Evolutionary conservation across 495 filamentous ascomycete species (phyloP), one percentile per base, ranked within the genome.

Genomic region (Penicillium atrosanguineum): DNA sequence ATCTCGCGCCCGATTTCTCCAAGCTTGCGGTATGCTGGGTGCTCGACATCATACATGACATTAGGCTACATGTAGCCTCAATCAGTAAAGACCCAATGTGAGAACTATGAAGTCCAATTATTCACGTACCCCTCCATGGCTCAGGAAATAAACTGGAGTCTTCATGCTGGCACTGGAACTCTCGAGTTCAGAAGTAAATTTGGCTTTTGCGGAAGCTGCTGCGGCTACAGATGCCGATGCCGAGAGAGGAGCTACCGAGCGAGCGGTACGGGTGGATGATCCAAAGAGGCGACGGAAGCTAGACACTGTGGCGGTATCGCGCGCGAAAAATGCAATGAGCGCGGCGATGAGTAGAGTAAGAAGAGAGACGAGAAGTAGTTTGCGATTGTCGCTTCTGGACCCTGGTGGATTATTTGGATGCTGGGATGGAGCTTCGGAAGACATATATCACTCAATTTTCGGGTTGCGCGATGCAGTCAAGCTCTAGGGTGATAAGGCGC

Each of bases 71-170:
- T 0, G 48, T 25, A 40, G 16, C 6, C 12, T 23, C 47, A 20
- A 16, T 51, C 23, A 52, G 46, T 37, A 43, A 19, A 39, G 12
- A 34, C 12, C 12, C 11, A 31, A 31, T 4, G 3, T 34, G 12
- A 8, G 12, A 34, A 12, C 2, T 14, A 34, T 43, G 11, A 45
- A 9, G 37, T 21, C 23, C 5, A 5, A 23, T 47, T 6, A 29
- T 36, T 25, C 28, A 79, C 86, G 69, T 72, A 88, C 86, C 44
- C 86, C 87, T 42, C 87, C 88, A 79, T 91, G 87, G 57, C 84
- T 85, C 36, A 94, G 69, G 61, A 92, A 93, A 60, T 92, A 94
- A 40, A 91, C 78, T 0, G 89, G 89, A 7, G 85, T 79, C 52
- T 71, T 67, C 53, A 59, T 69, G 45, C 54, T 61, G 37, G 21